These are phyloP conservation scores for Cystofilobasidium capitatum DNA, from an alignment of 768 basidiomycete genomes.

Conservation along the genomic window DNA sequence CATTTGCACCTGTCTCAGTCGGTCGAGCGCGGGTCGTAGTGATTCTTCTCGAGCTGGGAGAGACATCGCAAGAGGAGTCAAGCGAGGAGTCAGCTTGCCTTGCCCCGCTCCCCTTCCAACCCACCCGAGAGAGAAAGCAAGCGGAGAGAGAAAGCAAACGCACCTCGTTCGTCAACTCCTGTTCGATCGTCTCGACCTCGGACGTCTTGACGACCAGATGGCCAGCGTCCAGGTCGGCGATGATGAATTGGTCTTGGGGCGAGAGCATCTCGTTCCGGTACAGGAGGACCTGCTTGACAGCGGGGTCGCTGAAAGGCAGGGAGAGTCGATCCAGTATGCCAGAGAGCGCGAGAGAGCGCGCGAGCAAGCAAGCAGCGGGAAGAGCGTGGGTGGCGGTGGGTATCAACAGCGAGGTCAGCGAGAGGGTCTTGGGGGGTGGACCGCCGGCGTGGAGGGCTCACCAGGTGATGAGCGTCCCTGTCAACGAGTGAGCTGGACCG, in stretches of 20 bases:
- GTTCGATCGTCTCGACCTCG: conserved; percentile 11
- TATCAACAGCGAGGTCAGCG: no score
- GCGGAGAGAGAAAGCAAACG: neutral
- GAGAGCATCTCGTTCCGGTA: conserved; percentile 20
- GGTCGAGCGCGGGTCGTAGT: neutral
- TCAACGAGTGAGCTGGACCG: neutral
- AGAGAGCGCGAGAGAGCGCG: neutral
- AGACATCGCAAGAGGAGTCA: neutral
- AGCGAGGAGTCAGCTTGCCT: neutral
- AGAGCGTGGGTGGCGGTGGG: no score
- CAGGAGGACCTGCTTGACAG: conserved; percentile 26
- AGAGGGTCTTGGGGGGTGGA: no score
- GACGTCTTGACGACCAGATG: conserved; percentile 27
- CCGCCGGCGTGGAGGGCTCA: neutral
- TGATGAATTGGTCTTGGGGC: conserved; percentile 21
- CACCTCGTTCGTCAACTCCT: conserved; percentile 14
- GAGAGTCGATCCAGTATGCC: neutral
- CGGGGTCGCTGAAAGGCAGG: conserved; percentile 8
- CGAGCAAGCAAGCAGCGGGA: no score
- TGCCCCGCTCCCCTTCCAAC: no score
- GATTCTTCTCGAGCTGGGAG: conserved; percentile 1
- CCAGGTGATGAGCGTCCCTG: conserved; percentile 20
- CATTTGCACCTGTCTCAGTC: neutral
- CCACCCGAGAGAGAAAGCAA: neutral
- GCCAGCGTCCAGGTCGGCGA: conserved; percentile 20